Evolutionary conservation across 257 asterid species (phyloP).

Genomic region (Verbascum thapsus): DNA sequence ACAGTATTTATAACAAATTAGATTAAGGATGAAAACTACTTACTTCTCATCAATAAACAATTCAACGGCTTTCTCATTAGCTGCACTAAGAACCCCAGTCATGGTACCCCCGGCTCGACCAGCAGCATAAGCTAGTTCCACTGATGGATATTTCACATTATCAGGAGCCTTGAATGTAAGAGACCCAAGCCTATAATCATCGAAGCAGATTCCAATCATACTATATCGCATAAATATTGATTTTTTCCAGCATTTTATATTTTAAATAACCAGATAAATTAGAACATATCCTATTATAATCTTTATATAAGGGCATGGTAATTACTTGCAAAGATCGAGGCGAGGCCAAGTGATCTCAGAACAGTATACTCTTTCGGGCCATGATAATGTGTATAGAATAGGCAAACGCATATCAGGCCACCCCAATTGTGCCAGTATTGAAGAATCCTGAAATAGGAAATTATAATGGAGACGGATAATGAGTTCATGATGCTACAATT

Average conservation of each 20-base stretch:
- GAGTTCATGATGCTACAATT: too few species aligned
- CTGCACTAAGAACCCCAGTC: conserved; percentile 99
- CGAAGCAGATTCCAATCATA: conserved; percentile 23
- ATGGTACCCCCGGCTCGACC: conserved; percentile 99
- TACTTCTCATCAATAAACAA: conserved; percentile 82
- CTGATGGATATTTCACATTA: conserved; percentile 92
- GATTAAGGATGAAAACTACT: conserved; percentile 30
- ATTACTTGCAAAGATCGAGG: conserved; percentile 98
- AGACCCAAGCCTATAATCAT: conserved; percentile 67
- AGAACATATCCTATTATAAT: conserved; percentile 5
- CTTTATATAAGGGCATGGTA: background rate
- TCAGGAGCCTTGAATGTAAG: conserved; percentile 88
- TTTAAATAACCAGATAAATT: background rate
- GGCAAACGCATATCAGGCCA: conserved; percentile 99
- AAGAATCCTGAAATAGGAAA: conserved; percentile 68
- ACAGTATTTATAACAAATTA: too few species aligned
- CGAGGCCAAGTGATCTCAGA: conserved; percentile 99
- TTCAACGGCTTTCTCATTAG: conserved; percentile 97
- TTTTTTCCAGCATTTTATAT: background rate
- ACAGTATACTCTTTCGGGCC: conserved; percentile 91
- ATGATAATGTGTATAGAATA: conserved; percentile 88
- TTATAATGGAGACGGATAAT: too few species aligned
- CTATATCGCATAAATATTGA: background rate
- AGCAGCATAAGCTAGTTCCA: conserved; percentile 96
- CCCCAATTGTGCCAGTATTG: conserved; percentile 88